Conservation (phyloP, 169 alveolate genomes). For the Cryptosporidium ryanae region DNA sequence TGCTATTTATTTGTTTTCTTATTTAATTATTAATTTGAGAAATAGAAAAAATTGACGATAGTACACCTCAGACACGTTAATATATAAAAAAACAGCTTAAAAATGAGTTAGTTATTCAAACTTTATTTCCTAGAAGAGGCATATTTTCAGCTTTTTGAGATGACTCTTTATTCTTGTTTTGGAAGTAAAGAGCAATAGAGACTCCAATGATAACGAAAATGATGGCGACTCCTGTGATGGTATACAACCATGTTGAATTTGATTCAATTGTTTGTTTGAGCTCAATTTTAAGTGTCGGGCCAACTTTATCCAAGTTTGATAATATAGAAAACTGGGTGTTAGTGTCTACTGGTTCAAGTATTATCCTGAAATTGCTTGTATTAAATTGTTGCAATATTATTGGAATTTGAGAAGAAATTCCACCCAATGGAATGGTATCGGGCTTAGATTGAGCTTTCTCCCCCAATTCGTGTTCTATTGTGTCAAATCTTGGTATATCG, state of each 20-base stretch:
- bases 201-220: slow-evolving; percentile 65
- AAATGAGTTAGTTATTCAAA: neutral
- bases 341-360: slow-evolving; percentile 29
- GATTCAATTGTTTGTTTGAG: slow-evolving; percentile 47
- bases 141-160: slow-evolving; percentile 25
- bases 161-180: slow-evolving; percentile 35
- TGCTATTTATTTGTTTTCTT: no score
- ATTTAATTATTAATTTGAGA: no score
- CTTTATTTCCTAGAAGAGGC: slow-evolving; percentile 49
- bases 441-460: slow-evolving; percentile 39
- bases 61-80: no score
- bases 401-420: slow-evolving; percentile 35
- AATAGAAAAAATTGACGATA: no score
- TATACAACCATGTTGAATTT: slow-evolving; percentile 65
- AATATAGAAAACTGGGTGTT: slow-evolving; percentile 39
- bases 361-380: slow-evolving; percentile 32
- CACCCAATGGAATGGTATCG: slow-evolving; percentile 20
- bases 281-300: slow-evolving; percentile 30
- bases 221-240: slow-evolving; percentile 50
- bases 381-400: slow-evolving; percentile 51
- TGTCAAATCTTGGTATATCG: slow-evolving; percentile 23
- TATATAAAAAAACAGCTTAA: no score
- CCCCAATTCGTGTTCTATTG: slow-evolving; percentile 3
- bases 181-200: slow-evolving; percentile 60
- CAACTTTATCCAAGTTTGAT: slow-evolving; percentile 60